Evolutionary conservation across 73 alveolate species (phyloP).

Genomic region (Paramecium tetraurelia): DNA sequence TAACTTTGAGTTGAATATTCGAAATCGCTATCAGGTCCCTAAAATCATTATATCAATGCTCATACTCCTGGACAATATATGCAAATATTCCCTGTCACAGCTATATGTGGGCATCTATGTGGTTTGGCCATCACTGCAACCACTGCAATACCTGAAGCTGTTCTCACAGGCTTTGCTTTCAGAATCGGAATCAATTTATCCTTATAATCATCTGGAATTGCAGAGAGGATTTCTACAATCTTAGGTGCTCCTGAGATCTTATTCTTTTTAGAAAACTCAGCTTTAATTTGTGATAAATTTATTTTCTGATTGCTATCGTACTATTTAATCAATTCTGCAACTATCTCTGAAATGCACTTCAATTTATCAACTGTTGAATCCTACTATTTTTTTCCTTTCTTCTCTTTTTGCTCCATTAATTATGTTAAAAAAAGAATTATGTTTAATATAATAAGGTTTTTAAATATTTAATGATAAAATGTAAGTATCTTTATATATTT

Average conservation of each 20-base stretch:
- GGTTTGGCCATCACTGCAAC: conserved; percentile 99
- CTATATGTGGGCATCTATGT: conserved; percentile 98
- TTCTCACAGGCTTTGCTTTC: conserved; percentile 97
- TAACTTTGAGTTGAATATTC: conserved; percentile 96
- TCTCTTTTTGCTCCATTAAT: conserved; percentile 30
- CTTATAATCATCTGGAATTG: conserved; percentile 93
- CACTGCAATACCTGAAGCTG: conserved; percentile 99
- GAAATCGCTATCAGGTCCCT: conserved; percentile 99
- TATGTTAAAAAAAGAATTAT: not conserved
- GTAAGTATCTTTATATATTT: not conserved
- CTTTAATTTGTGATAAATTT: conserved; percentile 71
- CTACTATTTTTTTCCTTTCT: conserved; percentile 45
- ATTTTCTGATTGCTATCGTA: conserved; percentile 83
- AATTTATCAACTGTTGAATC: conserved; percentile 83
- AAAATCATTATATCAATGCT: not conserved
- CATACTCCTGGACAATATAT: conserved; percentile 96
- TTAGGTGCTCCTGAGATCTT: conserved; percentile 91
- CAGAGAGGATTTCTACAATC: conserved; percentile 93
- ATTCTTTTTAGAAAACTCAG: conserved; percentile 86
- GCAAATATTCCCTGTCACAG: conserved; percentile 97
- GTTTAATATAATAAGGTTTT: not conserved
- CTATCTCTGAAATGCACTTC: conserved; percentile 92
- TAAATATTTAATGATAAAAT: not conserved
- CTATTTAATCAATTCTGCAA: conserved; percentile 76
- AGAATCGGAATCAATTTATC: conserved; percentile 89